phyloP scores from a whole-genome alignment of 495 filamentous ascomycete genomes.

The Astrothelium macrocarpum region DNA sequence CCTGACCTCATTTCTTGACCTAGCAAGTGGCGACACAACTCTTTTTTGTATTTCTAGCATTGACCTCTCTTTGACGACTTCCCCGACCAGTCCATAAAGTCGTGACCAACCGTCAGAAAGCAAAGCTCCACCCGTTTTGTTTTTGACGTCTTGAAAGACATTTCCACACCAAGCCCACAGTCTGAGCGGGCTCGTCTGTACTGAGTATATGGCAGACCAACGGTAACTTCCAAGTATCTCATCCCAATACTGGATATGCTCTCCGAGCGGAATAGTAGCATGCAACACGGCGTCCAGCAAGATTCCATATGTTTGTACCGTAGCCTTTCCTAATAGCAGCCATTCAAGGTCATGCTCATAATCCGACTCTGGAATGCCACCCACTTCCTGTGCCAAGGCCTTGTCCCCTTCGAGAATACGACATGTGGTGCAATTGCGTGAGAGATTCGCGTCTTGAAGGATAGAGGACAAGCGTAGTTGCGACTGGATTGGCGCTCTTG shows the following conservation, averaged over 20 bases:
- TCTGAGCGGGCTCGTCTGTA: slow-evolving; percentile 70
- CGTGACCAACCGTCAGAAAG: slow-evolving; percentile 53
- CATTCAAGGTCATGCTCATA: slow-evolving; percentile 74
- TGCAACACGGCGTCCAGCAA: slow-evolving; percentile 63
- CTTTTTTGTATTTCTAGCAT: slow-evolving; percentile 48
- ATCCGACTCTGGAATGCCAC: slow-evolving; percentile 16
- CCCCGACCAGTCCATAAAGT: slow-evolving; percentile 72
- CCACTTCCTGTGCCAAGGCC: slow-evolving; percentile 12
- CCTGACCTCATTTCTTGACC: slow-evolving; percentile 58
- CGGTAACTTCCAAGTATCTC: slow-evolving; percentile 63
- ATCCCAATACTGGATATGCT: slow-evolving; percentile 92
- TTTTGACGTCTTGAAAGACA: slow-evolving; percentile 48
- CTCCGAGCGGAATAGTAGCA: slow-evolving; percentile 66
- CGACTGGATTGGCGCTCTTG: slow-evolving; percentile 40
- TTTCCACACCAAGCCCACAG: slow-evolving; percentile 57
- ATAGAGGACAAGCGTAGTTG: slow-evolving; percentile 45
- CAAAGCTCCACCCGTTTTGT: slow-evolving; percentile 34
- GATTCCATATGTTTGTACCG: slow-evolving; percentile 71
- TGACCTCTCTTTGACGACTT: slow-evolving; percentile 55
- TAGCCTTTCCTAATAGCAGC: slow-evolving; percentile 78
- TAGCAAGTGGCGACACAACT: slow-evolving; percentile 60
- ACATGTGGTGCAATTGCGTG: slow-evolving; percentile 22
- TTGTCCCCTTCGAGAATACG: slow-evolving; percentile 22
- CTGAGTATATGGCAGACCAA: slow-evolving; percentile 62
- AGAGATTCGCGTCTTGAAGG: slow-evolving; percentile 48